A percentile compares a stretch with the other conserved stretches of the same genome.
Conservation (phyloP, 306 rosid genomes). For the Mimosa bimucronata region DNA sequence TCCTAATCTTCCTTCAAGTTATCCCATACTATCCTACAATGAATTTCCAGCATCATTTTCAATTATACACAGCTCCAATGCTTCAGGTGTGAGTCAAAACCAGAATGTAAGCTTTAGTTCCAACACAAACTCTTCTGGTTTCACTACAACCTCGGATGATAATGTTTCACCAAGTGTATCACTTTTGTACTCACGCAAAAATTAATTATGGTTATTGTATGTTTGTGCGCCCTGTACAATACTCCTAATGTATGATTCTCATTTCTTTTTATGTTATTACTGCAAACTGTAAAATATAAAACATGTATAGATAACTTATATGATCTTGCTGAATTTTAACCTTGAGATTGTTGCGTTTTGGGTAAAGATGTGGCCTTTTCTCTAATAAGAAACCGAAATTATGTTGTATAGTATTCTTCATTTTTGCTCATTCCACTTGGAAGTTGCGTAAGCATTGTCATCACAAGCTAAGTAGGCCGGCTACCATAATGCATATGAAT, state of each 20-base stretch:
- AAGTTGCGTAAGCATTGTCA: background rate
- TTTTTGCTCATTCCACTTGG: background rate
- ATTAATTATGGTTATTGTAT: background rate
- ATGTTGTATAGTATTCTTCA: background rate
- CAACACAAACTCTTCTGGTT: slow-evolving; percentile 27
- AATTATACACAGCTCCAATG: slow-evolving; percentile 7
- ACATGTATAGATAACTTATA: background rate
- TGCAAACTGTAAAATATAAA: background rate
- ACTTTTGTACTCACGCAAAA: background rate
- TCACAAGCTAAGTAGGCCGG: too few species aligned
- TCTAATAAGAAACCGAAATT: background rate
- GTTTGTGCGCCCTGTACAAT: background rate
- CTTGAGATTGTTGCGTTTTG: too few species aligned
- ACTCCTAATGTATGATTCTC: background rate
- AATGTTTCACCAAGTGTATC: slow-evolving; percentile 32
- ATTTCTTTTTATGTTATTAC: background rate
- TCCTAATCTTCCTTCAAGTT: background rate
- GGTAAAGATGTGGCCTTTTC: too few species aligned
- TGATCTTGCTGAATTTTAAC: background rate
- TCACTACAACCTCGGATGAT: slow-evolving; percentile 33
- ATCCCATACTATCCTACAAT: background rate
- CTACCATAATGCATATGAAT: too few species aligned
- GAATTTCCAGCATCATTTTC: background rate
- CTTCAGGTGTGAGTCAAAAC: slow-evolving; percentile 6
- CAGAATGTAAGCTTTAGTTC: slow-evolving; percentile 17